phyloP scores from a whole-genome alignment of 768 basidiomycete genomes.

The Xerocomellus amylosporus region DNA sequence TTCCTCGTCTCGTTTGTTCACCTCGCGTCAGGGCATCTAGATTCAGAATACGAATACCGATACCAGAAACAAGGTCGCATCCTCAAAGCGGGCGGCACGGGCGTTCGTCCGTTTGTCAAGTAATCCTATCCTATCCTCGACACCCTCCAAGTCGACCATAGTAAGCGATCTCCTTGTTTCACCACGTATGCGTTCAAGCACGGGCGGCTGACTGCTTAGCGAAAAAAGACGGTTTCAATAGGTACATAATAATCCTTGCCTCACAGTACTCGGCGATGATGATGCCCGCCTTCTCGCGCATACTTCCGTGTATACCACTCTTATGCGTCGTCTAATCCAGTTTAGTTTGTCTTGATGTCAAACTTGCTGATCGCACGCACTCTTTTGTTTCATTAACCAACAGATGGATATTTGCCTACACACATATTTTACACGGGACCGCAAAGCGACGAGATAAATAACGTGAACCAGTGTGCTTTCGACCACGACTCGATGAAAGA shows the following conservation, averaged over 20 bases:
- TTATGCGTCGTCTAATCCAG: background rate
- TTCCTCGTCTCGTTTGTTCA: background rate
- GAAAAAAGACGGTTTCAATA: background rate
- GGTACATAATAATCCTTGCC: background rate
- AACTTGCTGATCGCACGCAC: background rate
- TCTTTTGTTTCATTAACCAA: background rate
- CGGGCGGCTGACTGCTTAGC: slow-evolving; percentile 10
- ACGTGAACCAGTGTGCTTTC: background rate
- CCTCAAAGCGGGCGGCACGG: slow-evolving; percentile 42
- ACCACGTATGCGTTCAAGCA: background rate
- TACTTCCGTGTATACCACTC: slow-evolving; percentile 10
- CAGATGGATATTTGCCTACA: background rate
- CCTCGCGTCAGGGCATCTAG: background rate
- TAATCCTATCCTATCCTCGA: slow-evolving; percentile 14
- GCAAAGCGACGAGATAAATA: background rate
- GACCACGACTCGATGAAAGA: no score
- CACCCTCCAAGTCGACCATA: background rate
- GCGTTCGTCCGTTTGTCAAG: slow-evolving; percentile 43
- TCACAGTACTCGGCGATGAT: background rate
- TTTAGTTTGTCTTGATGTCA: background rate
- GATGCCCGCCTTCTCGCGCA: background rate
- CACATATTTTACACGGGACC: background rate
- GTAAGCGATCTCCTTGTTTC: slow-evolving; percentile 15
- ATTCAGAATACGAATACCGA: slow-evolving; percentile 36
- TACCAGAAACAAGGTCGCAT: slow-evolving; percentile 40